Evolutionary conservation across 2,329 filamentous ascomycete genomes (phyloP).

Genomic region (Exophiala dermatitidis): DNA sequence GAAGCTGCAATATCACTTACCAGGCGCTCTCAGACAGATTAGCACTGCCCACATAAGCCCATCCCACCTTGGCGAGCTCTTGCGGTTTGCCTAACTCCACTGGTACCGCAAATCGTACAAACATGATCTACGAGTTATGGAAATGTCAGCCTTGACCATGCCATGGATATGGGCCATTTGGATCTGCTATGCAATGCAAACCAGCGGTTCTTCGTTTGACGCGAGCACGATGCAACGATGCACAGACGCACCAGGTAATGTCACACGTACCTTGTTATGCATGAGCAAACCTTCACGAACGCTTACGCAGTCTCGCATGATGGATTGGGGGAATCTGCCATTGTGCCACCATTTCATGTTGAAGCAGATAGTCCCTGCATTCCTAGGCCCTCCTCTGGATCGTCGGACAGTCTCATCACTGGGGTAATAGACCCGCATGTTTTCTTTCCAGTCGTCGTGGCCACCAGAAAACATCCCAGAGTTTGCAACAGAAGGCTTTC

Average conservation of each 20-base stretch:
- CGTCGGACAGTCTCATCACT: conserved; percentile 59
- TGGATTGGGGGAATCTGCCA: conserved; percentile 60
- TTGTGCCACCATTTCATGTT: conserved; percentile 63
- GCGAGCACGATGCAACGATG: conserved; percentile 15
- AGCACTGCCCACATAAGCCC: conserved; percentile 82
- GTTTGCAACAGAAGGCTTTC: too few relatives aligned
- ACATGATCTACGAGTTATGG: conserved; percentile 9
- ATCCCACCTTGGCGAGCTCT: conserved; percentile 42
- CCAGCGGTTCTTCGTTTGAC: too few relatives aligned
- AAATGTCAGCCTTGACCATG: conserved; percentile 6
- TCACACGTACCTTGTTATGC: conserved; percentile 66
- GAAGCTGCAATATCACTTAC: conserved; percentile 43
- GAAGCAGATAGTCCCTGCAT: conserved; percentile 77
- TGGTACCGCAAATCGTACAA: conserved; percentile 11
- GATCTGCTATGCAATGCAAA: too few relatives aligned
- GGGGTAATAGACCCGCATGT: conserved; percentile 73
- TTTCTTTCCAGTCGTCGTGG: conserved; percentile 29
- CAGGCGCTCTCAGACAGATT: conserved; percentile 93
- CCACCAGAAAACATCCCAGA: too few relatives aligned
- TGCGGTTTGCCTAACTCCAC: conserved; percentile 1
- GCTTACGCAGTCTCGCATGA: conserved; percentile 71
- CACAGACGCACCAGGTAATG: conserved; percentile 28
- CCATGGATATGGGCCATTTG: background rate
- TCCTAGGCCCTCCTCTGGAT: conserved; percentile 57
- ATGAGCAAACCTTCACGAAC: conserved; percentile 65